Evolutionary conservation across 768 basidiomycete species (phyloP), one percentile per base, ranked within the genome.

Genomic region (Amanita exitialis): DNA sequence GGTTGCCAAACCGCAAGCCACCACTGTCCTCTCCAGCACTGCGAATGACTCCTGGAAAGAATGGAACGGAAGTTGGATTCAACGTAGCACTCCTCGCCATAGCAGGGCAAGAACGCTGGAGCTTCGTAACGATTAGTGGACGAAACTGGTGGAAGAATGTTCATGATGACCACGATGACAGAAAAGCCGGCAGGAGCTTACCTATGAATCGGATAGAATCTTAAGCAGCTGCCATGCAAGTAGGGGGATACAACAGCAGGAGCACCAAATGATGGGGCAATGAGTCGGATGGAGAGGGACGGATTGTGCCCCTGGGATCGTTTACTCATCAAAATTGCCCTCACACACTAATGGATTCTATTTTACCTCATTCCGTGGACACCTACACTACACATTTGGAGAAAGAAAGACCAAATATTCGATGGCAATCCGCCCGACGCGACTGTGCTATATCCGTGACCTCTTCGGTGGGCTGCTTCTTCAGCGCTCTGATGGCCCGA

Each of bases 51-150:
- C 83, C 84, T 54, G 88, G 88, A 64, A 88, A 88, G 76, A 90
- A 90, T 46, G 88, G 88, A 64, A 81, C 81, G 53, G 87, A 90
- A 55, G 86, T 75, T 56, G 88, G 86, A 66, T 90, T 89, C 59
- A 90, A 71, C 53, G 84, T 75, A 60, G 78, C 82, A 60, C 80
- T 86, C 75, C 79, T 81, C 55, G 84, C 81, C 82, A 88, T 86
- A 62, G 67, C 37, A 69, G 62, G 57, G 53, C 56, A 56, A 56
- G 58, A 62, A 61, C 63, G 66, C 58, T 65, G 64, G 66, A 64
- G 61, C 55, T 60, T 61, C 57, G 59, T 62, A 68, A 65, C 67
- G 65, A 71, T 66, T 68, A 64, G 64, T 67, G 54, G 51, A 51
- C 39, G 55, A 12, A 44, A 41, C 44, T 48, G 30, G 44, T 44